Evolutionary conservation across 495 filamentous ascomycete species (phyloP), one percentile per base, ranked within the genome.

Genomic region (Pyrenopolyporus hunteri): DNA sequence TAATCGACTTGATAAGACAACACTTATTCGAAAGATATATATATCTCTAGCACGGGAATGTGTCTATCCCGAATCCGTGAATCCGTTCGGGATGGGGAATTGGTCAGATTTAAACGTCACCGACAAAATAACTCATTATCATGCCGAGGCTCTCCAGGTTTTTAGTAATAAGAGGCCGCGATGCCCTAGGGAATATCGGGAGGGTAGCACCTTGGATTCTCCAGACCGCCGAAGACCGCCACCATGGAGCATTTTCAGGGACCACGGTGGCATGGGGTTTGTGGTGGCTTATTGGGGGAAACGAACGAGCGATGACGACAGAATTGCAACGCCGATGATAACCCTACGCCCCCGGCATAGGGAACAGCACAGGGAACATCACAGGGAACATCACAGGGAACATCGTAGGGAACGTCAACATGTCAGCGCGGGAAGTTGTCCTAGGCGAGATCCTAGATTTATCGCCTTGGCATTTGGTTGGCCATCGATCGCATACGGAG

Each of bases 271-370:
- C 32, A 58, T 26, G 46, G 31, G 46, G 35, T 29, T 4, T 25
- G 19, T 35, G 7, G 50, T 56, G 43, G 57, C 56, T 51, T 36
- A 25, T n/a, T n/a, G 43, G 6, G 50, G 16, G 42, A 32, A 39
- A 43, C 17, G 57, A 51, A 67, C 50, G 47, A 61, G 20, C 58
- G 42, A 67, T 67, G 63, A 67, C 63, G 63, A 58, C 46, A 66
- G 43, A 54, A 43, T 23, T 60, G 46, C 26, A 57, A 60, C 52
- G 63, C 57, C 63, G 63, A 67, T 48, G 48, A 58, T 66, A 66
- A 19, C 63, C 63, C 52, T 55, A 8, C 20, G 11, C 29, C 56
- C n/a, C 51, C 50, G 59, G 51, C 59, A 63, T 55, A 43, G 49
- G 47, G 23, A n/a, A n/a, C n/a, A n/a, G n/a, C n/a, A n/a, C n/a